Conservation (phyloP, 2,329 filamentous ascomycete genomes). For the Exophiala sp. region DNA sequence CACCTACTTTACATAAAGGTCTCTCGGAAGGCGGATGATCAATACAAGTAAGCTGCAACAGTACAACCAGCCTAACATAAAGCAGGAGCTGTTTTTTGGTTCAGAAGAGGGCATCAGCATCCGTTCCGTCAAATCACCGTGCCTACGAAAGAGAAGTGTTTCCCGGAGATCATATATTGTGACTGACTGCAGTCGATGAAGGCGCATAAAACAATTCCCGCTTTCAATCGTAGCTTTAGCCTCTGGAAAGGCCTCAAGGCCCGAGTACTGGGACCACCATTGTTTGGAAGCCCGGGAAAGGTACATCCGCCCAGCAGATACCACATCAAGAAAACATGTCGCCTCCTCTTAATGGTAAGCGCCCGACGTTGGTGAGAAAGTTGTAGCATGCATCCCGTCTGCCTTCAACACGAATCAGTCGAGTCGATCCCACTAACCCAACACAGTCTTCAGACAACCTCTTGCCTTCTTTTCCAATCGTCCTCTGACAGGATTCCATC, state of each 20-base stretch:
- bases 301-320: constrained; percentile 7
- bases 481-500: constrained; percentile 57
- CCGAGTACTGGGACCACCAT: constrained; percentile 15
- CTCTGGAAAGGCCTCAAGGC: constrained; percentile 14
- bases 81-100: no score
- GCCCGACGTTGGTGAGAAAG: neutral
- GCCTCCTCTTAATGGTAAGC: constrained; percentile 19
- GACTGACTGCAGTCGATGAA: constrained; percentile 7
- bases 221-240: constrained; percentile 15
- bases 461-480: constrained; percentile 53
- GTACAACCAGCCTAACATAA: no score
- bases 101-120: no score
- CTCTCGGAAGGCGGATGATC: no score
- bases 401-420: neutral
- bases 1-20: no score
- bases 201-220: neutral
- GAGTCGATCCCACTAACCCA: constrained; percentile 6
- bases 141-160: no score
- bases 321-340: constrained; percentile 14
- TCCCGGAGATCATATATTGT: neutral
- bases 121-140: no score
- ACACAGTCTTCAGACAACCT: constrained; percentile 51
- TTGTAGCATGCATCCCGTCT: neutral
- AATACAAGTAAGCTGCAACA: no score
- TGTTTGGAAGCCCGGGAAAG: constrained; percentile 13